phyloP scores from a whole-genome alignment of 176 grass and related monocot species.

The Eragrostis curvula region DNA sequence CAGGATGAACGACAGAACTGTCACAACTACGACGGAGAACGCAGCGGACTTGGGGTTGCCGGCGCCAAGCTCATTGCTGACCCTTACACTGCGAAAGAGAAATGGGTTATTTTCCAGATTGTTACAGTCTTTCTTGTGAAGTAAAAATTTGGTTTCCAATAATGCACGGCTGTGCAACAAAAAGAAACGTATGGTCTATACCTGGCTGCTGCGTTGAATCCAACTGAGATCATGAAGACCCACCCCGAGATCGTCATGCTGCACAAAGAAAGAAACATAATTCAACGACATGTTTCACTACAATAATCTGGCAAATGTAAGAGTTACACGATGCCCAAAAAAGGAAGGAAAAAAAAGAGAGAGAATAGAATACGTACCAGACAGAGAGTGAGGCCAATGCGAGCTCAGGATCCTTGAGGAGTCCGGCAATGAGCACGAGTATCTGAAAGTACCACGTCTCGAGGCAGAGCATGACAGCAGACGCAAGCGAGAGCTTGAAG shows the following conservation, averaged over 20 bases:
- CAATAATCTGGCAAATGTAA: not conserved
- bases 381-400: slow-evolving; percentile 62
- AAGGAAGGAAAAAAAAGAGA: too few relatives aligned
- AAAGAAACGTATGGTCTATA: too few relatives aligned
- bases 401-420: slow-evolving; percentile 33
- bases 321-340: too few relatives aligned
- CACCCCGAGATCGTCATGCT: slow-evolving; percentile 86
- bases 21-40: slow-evolving; percentile 57
- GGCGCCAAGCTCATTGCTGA: slow-evolving; percentile 51
- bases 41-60: slow-evolving; percentile 54
- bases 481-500: slow-evolving; percentile 61
- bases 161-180: too few relatives aligned
- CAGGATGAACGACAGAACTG: slow-evolving; percentile 34
- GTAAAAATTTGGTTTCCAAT: too few relatives aligned
- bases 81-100: slow-evolving; percentile 64
- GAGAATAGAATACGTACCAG: slow-evolving; percentile 68
- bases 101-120: too few relatives aligned
- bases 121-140: too few relatives aligned
- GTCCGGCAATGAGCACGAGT: slow-evolving; percentile 19
- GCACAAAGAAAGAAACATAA: too few relatives aligned
- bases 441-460: slow-evolving; percentile 67
- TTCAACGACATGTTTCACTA: not conserved
- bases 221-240: slow-evolving; percentile 85
- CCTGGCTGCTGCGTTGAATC: slow-evolving; percentile 87
- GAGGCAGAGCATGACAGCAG: slow-evolving; percentile 84